Base-by-base conservation (phyloP, 1,284 basidiomycete genomes). In the Sphaerobolus stellatus region DNA sequence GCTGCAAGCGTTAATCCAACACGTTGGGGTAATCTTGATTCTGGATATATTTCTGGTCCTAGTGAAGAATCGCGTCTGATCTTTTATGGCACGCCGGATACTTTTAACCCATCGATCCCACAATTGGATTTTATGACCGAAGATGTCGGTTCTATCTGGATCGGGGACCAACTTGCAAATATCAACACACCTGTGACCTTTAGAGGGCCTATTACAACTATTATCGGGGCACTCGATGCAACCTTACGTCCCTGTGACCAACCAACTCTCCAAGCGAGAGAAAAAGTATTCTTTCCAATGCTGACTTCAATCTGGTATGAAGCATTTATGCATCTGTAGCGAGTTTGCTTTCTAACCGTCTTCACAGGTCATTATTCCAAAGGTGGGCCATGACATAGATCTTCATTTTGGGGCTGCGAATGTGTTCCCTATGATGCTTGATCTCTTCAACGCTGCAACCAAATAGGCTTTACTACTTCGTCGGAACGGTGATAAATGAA, bases 241-340 rank as follows among this genome's bases (percentile, higher is more conserved):
- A 25, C 51, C 45, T 38, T 53, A 43, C 25, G 43, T 5, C 13
- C 25, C n/a, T 38, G 36, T 38, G 36, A 4, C 22, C 36, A 4
- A 22, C n/a, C n/a, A 3, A 38, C 5, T 33, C n/a, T 47, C 14
- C 28, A 53, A 25, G 31, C 29, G 24, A 20, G 25, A 25, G 51
- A 53, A 47, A 24, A n/a, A 30, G 25, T 14, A 9, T 53, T 53
- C 51, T 53, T 28, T 20, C 51, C 51, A n/a, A n/a, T n/a, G n/a
- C n/a, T n/a, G n/a, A n/a, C n/a, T n/a, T n/a, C n/a, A n/a, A n/a
- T n/a, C n/a, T n/a, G n/a, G n/a, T n/a, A n/a, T n/a, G n/a, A n/a
- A n/a, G n/a, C n/a, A n/a, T n/a, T n/a, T n/a, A n/a, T n/a, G n/a
- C n/a, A n/a, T n/a, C n/a, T n/a, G n/a, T n/a, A n/a, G n/a, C n/a